Evolutionary conservation across 805 yeast genomes (phyloP).

Genomic region (Teunomyces pallodes): DNA sequence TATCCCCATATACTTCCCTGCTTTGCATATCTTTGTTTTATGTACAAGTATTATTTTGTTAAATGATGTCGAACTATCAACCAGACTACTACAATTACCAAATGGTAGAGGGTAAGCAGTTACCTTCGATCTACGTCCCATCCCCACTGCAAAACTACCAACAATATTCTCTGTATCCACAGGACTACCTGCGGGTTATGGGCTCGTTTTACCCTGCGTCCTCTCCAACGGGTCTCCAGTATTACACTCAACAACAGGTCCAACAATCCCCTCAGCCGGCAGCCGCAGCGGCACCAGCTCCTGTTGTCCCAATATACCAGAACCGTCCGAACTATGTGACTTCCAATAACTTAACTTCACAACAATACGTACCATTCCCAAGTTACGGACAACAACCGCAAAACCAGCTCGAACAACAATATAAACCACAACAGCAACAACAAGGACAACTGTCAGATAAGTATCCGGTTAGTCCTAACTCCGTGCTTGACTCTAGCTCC

Average conservation of each 20-base stretch:
- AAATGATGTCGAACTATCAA: background rate
- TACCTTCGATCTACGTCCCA: slow-evolving; percentile 8
- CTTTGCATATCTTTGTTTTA: slow-evolving; percentile 2
- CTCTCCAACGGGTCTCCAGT: background rate
- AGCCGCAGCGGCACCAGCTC: background rate
- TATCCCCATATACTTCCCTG: background rate
- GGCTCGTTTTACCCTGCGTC: background rate
- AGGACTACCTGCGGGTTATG: background rate
- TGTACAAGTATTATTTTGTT: background rate
- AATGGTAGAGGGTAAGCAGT: slow-evolving; percentile 7
- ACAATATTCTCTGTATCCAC: slow-evolving; percentile 2
- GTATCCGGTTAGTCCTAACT: slow-evolving; percentile 6
- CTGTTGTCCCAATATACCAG: background rate
- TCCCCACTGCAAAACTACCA: background rate
- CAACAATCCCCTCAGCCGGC: background rate
- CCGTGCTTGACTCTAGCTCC: slow-evolving; percentile 1
- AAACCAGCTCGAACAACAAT: background rate
- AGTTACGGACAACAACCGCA: background rate
- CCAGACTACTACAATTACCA: slow-evolving; percentile 4
- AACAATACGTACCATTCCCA: background rate
- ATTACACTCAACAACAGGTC: background rate
- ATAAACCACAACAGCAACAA: background rate
- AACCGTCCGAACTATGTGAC: slow-evolving; percentile 8
- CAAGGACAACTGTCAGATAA: background rate
- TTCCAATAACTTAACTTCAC: background rate